phyloP scores from a whole-genome alignment of 2,329 filamentous ascomycete genomes.

The Trichoderma breve region DNA sequence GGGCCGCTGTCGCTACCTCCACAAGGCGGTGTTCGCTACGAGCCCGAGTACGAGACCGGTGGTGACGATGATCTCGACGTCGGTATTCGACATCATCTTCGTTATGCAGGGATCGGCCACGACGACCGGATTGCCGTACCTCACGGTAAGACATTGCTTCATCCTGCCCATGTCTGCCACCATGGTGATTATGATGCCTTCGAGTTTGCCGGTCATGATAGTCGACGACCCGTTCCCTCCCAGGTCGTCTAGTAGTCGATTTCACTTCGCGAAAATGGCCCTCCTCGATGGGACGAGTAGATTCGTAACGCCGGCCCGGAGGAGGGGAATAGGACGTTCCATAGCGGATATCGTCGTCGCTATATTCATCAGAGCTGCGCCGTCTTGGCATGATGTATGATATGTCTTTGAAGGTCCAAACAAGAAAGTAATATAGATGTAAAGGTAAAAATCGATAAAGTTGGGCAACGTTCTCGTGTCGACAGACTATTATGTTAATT shows the following conservation, averaged over 20 bases:
- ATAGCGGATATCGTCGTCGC: too few relatives aligned
- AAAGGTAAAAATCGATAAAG: too few relatives aligned
- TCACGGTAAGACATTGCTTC: background rate
- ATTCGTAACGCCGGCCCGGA: background rate
- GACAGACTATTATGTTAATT: too few relatives aligned
- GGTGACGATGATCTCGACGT: background rate
- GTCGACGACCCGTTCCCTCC: background rate
- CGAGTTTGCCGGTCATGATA: background rate
- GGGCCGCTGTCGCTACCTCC: background rate
- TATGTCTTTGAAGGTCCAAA: too few relatives aligned
- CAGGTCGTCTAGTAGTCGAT: background rate
- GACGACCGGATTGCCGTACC: background rate
- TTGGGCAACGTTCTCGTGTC: too few relatives aligned
- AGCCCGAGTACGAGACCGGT: background rate
- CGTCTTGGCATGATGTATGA: too few relatives aligned
- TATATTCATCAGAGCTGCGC: too few relatives aligned
- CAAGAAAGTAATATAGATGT: too few relatives aligned
- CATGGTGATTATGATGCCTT: background rate
- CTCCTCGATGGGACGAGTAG: background rate
- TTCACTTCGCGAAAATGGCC: background rate
- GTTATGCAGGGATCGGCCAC: background rate
- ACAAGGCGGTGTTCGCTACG: background rate
- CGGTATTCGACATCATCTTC: background rate
- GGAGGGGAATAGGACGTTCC: background rate
- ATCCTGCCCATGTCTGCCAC: background rate